These are phyloP conservation scores for Ophiostoma ips DNA, from an alignment of 2,329 filamentous ascomycete species.

Conservation along the genomic window DNA sequence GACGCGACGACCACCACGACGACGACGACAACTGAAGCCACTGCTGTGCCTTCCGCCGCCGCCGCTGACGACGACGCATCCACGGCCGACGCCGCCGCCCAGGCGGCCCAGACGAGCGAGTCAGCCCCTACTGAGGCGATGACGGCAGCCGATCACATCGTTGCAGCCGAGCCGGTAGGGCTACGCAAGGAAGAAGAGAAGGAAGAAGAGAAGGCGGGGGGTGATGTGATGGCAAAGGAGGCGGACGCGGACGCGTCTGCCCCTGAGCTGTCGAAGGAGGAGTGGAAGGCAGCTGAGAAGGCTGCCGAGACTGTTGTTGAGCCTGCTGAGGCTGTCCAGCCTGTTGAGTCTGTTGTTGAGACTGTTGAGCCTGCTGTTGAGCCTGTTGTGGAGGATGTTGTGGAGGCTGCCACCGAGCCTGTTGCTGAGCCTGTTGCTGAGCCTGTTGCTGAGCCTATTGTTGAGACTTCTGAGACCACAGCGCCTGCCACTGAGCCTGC, in stretches of 20 bases:
- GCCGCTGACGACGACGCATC: neutral
- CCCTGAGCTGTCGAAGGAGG: too few relatives aligned
- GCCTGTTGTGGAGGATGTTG: neutral
- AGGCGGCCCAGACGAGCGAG: neutral
- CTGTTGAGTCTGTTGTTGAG: neutral
- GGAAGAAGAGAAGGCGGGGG: neutral
- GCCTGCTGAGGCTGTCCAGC: neutral
- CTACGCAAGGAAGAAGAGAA: neutral
- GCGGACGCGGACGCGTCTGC: too few relatives aligned
- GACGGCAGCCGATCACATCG: neutral
- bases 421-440: neutral
- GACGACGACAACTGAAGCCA: too few relatives aligned
- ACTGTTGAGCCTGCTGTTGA: neutral
- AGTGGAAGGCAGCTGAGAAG: neutral
- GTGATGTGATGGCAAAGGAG: neutral
- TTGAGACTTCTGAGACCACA: neutral
- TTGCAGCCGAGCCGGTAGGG: slow-evolving; percentile 1
- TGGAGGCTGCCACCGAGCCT: neutral
- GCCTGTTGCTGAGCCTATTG: neutral
- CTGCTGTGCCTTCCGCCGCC: too few relatives aligned
- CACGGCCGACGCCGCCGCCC: neutral
- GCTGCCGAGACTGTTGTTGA: neutral
- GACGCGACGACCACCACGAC: too few relatives aligned
- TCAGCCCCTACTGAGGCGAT: slow-evolving; percentile 4
- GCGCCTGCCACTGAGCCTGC: too few relatives aligned